A percentile compares a stretch with the other conserved stretches of the same genome.
phyloP scores from a whole-genome alignment of 208 protist species.

The Crithidia brevicula region DNA sequence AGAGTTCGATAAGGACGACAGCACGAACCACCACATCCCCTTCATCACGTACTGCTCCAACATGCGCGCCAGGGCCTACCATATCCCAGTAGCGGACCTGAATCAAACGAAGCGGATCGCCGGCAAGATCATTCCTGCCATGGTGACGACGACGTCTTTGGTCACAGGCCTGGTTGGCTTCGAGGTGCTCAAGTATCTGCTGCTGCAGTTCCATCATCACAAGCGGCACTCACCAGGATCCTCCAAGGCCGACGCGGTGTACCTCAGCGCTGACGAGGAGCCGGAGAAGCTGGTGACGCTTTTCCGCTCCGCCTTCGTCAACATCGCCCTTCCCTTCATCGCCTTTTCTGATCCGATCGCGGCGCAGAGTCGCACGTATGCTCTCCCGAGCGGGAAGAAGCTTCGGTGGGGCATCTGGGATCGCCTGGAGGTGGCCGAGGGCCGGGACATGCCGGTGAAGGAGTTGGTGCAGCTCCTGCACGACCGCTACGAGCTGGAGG shows the following conservation, averaged over 20 bases:
- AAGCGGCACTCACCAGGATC: slow-evolving; percentile 4
- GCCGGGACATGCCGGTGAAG: slow-evolving; percentile 92
- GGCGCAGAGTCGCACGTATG: slow-evolving; percentile 57
- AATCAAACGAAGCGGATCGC: slow-evolving; percentile 92
- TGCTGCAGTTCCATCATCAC: slow-evolving; percentile 53
- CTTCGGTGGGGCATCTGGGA: slow-evolving; percentile 97
- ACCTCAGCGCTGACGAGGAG: slow-evolving; percentile 37
- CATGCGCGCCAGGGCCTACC: slow-evolving; percentile 93
- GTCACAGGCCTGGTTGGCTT: slow-evolving; percentile 98
- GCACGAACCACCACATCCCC: slow-evolving; percentile 93
- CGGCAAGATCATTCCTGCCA: slow-evolving; percentile 99
- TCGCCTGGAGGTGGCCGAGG: slow-evolving; percentile 95
- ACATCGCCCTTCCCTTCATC: slow-evolving; percentile 97
- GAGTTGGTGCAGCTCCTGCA: slow-evolving; percentile 92
- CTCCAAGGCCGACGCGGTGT: slow-evolving; percentile 8
- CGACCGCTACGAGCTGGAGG: slow-evolving; percentile 89
- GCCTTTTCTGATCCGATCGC: slow-evolving; percentile 96
- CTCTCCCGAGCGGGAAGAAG: slow-evolving; percentile 49
- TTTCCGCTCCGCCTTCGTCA: slow-evolving; percentile 97
- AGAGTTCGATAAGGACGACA: slow-evolving; percentile 96
- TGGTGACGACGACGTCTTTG: slow-evolving; percentile 99
- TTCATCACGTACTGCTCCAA: slow-evolving; percentile 95
- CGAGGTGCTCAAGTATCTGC: slow-evolving; percentile 97
- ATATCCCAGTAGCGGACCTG: slow-evolving; percentile 87
- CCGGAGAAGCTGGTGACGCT: slow-evolving; percentile 58